phyloP scores from a whole-genome alignment of 1,284 basidiomycete species.

The Cutaneotrichosporon sp. region DNA sequence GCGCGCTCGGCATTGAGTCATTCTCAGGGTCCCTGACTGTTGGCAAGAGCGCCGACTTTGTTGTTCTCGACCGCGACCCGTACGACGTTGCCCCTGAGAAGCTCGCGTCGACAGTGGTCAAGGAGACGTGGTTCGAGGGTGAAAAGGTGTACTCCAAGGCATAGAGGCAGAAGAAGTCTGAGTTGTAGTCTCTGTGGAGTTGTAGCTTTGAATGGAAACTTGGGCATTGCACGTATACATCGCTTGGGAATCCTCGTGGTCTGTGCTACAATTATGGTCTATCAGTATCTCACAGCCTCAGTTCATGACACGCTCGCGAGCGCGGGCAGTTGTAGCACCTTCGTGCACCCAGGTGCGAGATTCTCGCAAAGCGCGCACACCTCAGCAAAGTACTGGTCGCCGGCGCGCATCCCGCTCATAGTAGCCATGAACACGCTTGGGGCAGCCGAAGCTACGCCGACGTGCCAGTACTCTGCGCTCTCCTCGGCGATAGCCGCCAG shows the following conservation, averaged over 20 bases:
- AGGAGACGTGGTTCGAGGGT: constrained; percentile 14
- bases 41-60: constrained; percentile 16
- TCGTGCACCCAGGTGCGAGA: constrained; percentile 3
- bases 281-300: too few relatives aligned
- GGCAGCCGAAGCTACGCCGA: not conserved
- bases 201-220: not conserved
- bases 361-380: not conserved
- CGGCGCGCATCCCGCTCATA: not conserved
- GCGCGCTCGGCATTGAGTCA: constrained; percentile 8
- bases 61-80: constrained; percentile 13
- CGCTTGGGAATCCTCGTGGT: too few relatives aligned
- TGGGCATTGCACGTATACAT: too few relatives aligned
- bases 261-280: too few relatives aligned
- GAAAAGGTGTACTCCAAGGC: constrained; percentile 8
- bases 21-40: constrained; percentile 4
- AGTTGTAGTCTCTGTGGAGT: not conserved
- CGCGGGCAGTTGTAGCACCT: not conserved
- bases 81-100: constrained; percentile 2
- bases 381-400: constrained; percentile 11
- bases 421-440: constrained; percentile 8
- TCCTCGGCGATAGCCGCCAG: not conserved
- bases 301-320: not conserved
- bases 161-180: not conserved
- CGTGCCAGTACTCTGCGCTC: constrained; percentile 10
- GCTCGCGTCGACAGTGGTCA: constrained; percentile 6